Conservation (phyloP, 306 rosid species). For the Sphenostylis stenocarpa region DNA sequence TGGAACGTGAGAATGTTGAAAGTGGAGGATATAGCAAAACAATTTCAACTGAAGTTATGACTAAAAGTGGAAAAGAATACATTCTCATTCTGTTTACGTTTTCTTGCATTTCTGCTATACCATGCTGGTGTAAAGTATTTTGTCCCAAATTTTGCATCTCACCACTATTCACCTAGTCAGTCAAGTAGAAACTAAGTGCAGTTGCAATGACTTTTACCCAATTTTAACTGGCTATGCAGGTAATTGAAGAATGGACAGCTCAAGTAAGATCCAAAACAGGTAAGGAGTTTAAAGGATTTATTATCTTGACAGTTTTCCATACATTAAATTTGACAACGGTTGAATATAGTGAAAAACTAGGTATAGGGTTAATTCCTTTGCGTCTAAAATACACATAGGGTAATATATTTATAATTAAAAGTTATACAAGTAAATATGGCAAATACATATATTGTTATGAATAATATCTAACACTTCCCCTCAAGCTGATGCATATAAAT, state of each 20-base stretch:
- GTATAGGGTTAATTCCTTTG: too few relatives aligned
- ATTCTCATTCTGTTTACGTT: conserved; percentile 12
- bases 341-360: too few relatives aligned
- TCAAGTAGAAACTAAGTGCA: not conserved
- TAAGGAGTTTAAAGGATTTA: conserved; percentile 33
- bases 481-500: too few relatives aligned
- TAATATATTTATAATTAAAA: too few relatives aligned
- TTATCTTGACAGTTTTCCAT: conserved; percentile 15
- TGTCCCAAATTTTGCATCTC: not conserved
- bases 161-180: not conserved
- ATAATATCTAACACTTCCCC: too few relatives aligned
- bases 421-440: too few relatives aligned
- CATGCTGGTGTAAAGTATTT: not conserved
- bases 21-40: conserved; percentile 6
- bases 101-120: conserved; percentile 1
- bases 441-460: too few relatives aligned
- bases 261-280: conserved; percentile 84
- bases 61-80: conserved; percentile 5
- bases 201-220: conserved; percentile 22
- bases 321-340: not conserved
- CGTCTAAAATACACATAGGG: too few relatives aligned
- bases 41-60: not conserved
- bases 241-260: conserved; percentile 82
- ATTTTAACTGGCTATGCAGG: conserved; percentile 48
- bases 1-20: not conserved